These are phyloP conservation scores for Hygrophorus russula DNA, from an alignment of 768 basidiomycete species.

Conservation along the genomic window DNA sequence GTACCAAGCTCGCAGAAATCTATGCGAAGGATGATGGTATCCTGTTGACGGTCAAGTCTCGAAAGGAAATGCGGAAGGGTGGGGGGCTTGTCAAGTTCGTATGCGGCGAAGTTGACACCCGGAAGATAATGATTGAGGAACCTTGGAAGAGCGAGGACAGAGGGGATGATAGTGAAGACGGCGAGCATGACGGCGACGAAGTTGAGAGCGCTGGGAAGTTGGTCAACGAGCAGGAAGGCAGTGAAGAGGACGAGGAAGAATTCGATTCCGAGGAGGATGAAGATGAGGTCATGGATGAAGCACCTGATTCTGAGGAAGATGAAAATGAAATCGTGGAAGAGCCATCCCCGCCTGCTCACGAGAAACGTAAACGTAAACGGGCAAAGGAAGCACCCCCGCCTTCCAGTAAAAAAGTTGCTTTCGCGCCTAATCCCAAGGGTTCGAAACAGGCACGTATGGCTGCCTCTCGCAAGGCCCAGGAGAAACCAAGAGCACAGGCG, in stretches of 20 bases:
- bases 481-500: slow-evolving; percentile 11
- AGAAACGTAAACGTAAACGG: slow-evolving; percentile 39
- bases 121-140: slow-evolving; percentile 27
- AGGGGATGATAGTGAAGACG: slow-evolving; percentile 24
- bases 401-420: slow-evolving; percentile 44
- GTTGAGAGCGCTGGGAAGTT: slow-evolving; percentile 23
- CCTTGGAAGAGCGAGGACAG: slow-evolving; percentile 31
- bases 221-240: slow-evolving; percentile 16
- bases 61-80: slow-evolving; percentile 59
- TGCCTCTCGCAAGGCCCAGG: slow-evolving; percentile 1
- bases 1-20: slow-evolving; percentile 15
- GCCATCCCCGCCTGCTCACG: slow-evolving; percentile 17
- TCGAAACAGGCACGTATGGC: slow-evolving; percentile 11
- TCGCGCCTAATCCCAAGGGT: slow-evolving; percentile 22
- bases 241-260: slow-evolving; percentile 20
- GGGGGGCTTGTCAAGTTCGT: slow-evolving; percentile 48
- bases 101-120: slow-evolving; percentile 23
- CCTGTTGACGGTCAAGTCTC: slow-evolving; percentile 33
- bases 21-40: slow-evolving; percentile 39
- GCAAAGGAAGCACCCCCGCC: slow-evolving; percentile 17
- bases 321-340: slow-evolving; percentile 30
- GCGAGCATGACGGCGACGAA: slow-evolving; percentile 25
- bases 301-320: slow-evolving; percentile 24
- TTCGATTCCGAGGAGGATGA: slow-evolving; percentile 23
- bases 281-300: no score